A percentile compares a stretch with the other conserved stretches of the same genome.
Evolutionary conservation across 2,329 filamentous ascomycete species (phyloP).

Genomic region (Ceratocystis destructans): DNA sequence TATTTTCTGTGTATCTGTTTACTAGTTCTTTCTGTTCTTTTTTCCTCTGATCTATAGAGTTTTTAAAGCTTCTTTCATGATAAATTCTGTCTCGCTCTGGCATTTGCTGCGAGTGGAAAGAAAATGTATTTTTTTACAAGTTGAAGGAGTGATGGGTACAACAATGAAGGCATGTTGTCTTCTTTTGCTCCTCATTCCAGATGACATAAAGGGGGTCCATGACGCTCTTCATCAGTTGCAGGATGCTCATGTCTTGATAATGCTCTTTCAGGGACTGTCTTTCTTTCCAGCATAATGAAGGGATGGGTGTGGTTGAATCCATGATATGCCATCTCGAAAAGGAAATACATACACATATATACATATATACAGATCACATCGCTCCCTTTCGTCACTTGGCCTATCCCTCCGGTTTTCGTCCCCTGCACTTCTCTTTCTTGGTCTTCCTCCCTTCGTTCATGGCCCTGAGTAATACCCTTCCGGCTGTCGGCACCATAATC

Average conservation of each 20-base stretch:
- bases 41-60: conserved; percentile 8
- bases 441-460: not conserved
- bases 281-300: no score
- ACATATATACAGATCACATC: no score
- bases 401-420: not conserved
- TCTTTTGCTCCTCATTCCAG: no score
- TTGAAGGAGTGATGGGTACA: no score
- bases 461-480: conserved; percentile 19
- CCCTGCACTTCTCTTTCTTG: not conserved
- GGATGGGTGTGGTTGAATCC: no score
- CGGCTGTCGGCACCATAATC: conserved; percentile 46
- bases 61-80: conserved; percentile 6
- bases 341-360: no score
- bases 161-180: no score
- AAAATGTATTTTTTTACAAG: not conserved
- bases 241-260: no score
- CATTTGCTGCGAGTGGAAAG: not conserved
- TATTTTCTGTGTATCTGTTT: conserved; percentile 3
- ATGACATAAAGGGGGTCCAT: no score
- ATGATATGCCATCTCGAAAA: no score
- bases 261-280: no score
- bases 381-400: not conserved
- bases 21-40: not conserved
- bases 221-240: no score
- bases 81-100: not conserved